A percentile compares a stretch with the other conserved stretches of the same genome.
phyloP scores from a whole-genome alignment of 306 rosid genomes.

The Quercus dentata region DNA sequence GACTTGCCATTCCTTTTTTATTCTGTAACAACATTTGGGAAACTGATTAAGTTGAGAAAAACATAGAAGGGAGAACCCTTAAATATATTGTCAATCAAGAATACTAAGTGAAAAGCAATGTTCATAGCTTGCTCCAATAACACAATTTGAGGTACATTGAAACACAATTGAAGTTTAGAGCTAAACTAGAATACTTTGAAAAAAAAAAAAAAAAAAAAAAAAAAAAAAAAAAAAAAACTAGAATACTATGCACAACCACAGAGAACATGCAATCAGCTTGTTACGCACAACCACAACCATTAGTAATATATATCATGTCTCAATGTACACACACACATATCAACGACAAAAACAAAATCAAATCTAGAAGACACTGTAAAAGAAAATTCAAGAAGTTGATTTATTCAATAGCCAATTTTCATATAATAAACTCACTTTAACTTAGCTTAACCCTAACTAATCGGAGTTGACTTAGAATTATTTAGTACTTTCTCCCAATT shows the following conservation, averaged over 20 bases:
- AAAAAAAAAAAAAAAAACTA: too few species aligned
- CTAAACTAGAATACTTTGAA: background rate
- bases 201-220: too few species aligned
- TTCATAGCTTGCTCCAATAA: background rate
- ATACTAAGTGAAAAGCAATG: background rate
- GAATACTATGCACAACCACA: background rate
- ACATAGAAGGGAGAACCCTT: background rate
- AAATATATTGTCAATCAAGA: background rate
- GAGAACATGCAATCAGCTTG: background rate
- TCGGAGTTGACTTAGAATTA: too few species aligned
- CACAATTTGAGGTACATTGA: background rate
- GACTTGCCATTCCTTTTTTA: conserved; percentile 24
- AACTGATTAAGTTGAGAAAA: background rate
- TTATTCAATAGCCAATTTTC: background rate
- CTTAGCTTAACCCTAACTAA: too few species aligned
- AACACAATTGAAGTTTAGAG: background rate
- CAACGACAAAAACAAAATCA: too few species aligned
- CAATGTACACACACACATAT: too few species aligned
- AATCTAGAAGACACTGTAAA: background rate
- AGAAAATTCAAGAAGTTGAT: background rate
- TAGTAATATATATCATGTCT: background rate
- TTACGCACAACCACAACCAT: background rate
- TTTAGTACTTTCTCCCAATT: too few species aligned
- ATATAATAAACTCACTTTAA: background rate
- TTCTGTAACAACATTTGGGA: background rate